These are phyloP conservation scores for Apiotrichum mycotoxinovorans DNA, from an alignment of 1,284 basidiomycete genomes.

Conservation along the genomic window DNA sequence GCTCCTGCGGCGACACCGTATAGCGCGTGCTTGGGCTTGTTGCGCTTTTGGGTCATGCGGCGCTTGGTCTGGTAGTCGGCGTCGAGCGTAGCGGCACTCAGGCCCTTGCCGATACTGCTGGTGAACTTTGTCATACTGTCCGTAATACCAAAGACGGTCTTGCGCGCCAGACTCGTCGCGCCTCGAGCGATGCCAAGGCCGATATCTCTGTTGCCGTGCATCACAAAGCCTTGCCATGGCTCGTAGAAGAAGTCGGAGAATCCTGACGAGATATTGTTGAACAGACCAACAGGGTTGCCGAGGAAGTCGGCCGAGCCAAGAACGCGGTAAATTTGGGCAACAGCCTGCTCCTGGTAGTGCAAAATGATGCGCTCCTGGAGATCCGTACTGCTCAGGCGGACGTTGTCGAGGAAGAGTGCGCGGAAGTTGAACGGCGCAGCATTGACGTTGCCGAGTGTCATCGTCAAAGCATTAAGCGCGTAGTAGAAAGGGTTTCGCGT, in stretches of 20 bases:
- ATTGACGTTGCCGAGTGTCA: constrained; percentile 96
- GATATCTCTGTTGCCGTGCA: constrained; percentile 93
- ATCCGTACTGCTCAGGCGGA: constrained; percentile 79
- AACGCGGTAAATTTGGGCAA: constrained; percentile 92
- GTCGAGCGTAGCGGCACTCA: constrained; percentile 95
- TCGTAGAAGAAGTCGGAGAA: constrained; percentile 99
- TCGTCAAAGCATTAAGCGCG: constrained; percentile 88
- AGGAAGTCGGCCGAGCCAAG: constrained; percentile 93
- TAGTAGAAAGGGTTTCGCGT: constrained; percentile 90
- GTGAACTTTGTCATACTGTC: constrained; percentile 98
- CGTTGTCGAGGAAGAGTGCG: constrained; percentile 90
- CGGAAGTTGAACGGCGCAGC: constrained; percentile 96
- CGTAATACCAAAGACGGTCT: constrained; percentile 94
- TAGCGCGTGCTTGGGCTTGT: constrained; percentile 94
- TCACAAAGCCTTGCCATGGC: constrained; percentile 94
- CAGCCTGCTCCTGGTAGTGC: constrained; percentile 91
- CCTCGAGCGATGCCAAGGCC: constrained; percentile 97
- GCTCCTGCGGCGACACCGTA: constrained; percentile 93
- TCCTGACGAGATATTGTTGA: constrained; percentile 98
- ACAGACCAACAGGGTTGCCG: constrained; percentile 80
- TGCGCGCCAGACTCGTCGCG: constrained; percentile 97
- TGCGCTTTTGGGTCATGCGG: constrained; percentile 82
- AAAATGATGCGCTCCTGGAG: constrained; percentile 80
- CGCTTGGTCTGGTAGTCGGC: constrained; percentile 89
- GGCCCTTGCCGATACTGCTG: constrained; percentile 92